Conservation (phyloP, 192 early-diverging fungal species). For the Chytriomyces sp. region DNA sequence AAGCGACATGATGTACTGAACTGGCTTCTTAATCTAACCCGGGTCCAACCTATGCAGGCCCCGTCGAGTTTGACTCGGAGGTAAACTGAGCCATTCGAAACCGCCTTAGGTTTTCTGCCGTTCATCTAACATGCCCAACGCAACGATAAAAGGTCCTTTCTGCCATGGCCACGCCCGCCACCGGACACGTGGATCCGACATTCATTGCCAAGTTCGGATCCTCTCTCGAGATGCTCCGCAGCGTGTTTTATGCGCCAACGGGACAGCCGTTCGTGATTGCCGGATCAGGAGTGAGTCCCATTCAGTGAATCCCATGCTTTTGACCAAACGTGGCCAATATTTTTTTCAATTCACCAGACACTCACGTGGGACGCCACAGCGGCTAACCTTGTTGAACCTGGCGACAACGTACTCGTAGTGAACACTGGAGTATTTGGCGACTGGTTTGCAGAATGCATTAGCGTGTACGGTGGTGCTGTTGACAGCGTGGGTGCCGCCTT, state of each 20-base stretch:
- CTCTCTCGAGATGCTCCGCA: slow-evolving; percentile 79
- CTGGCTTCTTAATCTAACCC: too few relatives aligned
- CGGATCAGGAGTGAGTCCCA: slow-evolving; percentile 70
- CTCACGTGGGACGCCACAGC: slow-evolving; percentile 96
- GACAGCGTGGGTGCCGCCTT: slow-evolving; percentile 71
- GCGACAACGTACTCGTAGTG: slow-evolving; percentile 85
- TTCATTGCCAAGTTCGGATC: slow-evolving; percentile 90
- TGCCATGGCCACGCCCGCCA: slow-evolving; percentile 87
- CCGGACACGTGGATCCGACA: slow-evolving; percentile 89
- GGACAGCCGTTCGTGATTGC: slow-evolving; percentile 95
- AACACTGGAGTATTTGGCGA: slow-evolving; percentile 97
- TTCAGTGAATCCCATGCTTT: background rate
- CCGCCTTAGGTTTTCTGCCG: too few relatives aligned
- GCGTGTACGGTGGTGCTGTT: slow-evolving; percentile 86
- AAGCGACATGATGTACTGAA: too few relatives aligned
- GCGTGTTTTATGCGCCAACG: slow-evolving; percentile 75
- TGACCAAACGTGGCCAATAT: too few relatives aligned
- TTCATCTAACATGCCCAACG: too few relatives aligned
- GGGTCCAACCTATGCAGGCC: slow-evolving; percentile 51
- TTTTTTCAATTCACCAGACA: slow-evolving; percentile 52
- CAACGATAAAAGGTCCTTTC: slow-evolving; percentile 55
- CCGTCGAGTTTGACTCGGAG: slow-evolving; percentile 87
- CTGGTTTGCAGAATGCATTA: slow-evolving; percentile 88
- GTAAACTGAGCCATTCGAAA: too few relatives aligned
- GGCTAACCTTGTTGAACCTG: slow-evolving; percentile 88